phyloP scores from a whole-genome alignment of 768 basidiomycete genomes.

The Lentinula edodes region DNA sequence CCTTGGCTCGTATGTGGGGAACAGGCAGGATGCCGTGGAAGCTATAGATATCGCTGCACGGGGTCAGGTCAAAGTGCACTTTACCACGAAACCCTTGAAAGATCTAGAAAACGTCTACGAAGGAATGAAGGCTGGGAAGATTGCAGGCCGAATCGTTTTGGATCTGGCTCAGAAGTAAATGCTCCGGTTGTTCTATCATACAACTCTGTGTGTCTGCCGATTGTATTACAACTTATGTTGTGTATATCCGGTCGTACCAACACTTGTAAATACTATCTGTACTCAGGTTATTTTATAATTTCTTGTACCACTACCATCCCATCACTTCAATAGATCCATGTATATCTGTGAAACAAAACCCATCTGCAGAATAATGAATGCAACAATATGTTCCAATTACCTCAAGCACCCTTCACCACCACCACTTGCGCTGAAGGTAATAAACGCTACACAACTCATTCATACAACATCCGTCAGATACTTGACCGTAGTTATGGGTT shows the following conservation, averaged over 20 bases:
- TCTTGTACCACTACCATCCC: not conserved
- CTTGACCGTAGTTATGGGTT: too few species aligned
- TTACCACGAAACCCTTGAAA: conserved; percentile 36
- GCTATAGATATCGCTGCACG: conserved; percentile 70
- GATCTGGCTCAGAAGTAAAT: conserved; percentile 19
- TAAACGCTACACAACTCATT: too few species aligned
- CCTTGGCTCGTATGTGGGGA: conserved; percentile 44
- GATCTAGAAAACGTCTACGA: conserved; percentile 45
- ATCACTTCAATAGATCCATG: too few species aligned
- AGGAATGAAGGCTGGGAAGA: conserved; percentile 31
- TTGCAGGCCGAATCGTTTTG: conserved; percentile 50
- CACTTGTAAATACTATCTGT: not conserved
- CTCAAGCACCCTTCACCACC: too few species aligned
- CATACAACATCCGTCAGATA: too few species aligned
- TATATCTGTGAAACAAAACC: not conserved
- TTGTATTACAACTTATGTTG: not conserved
- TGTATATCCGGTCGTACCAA: not conserved
- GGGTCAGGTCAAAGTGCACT: conserved; percentile 65
- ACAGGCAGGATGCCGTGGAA: conserved; percentile 80
- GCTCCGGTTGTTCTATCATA: not conserved
- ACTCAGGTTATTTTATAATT: not conserved
- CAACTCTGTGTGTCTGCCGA: too few species aligned
- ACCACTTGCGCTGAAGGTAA: too few species aligned
- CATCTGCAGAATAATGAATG: too few species aligned
- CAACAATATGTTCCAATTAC: too few species aligned